phyloP scores from a whole-genome alignment of 805 yeast genomes.

The Zygosaccharomyces gambellarensis region DNA sequence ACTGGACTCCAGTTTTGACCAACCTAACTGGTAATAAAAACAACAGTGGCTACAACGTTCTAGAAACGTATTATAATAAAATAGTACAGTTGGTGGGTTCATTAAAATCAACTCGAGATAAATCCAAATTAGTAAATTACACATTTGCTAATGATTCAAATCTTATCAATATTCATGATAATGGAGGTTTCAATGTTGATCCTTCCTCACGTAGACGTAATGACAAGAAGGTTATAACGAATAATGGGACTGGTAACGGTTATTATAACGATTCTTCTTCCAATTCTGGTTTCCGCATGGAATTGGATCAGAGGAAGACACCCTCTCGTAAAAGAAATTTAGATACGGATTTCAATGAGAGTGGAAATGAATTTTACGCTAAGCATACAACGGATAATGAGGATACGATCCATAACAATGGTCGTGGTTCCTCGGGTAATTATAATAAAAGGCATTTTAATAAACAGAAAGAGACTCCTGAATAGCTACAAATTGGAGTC shows the following conservation, averaged over 20 bases:
- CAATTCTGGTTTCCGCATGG: slow-evolving; percentile 4
- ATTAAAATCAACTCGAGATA: slow-evolving; percentile 27
- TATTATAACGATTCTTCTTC: slow-evolving; percentile 1
- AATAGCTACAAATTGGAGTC: not conserved
- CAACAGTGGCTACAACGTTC: slow-evolving; percentile 36
- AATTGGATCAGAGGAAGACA: not conserved
- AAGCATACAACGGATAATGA: not conserved
- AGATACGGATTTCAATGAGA: slow-evolving; percentile 3
- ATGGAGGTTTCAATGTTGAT: not conserved
- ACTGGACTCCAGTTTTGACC: slow-evolving; percentile 2
- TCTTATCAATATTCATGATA: not conserved
- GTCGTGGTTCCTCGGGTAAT: slow-evolving; percentile 2
- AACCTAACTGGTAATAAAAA: slow-evolving; percentile 1
- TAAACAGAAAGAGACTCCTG: slow-evolving; percentile 1
- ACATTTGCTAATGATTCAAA: slow-evolving; percentile 9
- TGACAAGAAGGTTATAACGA: not conserved
- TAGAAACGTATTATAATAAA: slow-evolving; percentile 45
- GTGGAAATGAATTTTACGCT: not conserved
- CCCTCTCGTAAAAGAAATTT: slow-evolving; percentile 12
- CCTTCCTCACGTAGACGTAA: not conserved
- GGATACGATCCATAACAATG: not conserved
- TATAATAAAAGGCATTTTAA: slow-evolving; percentile 4
- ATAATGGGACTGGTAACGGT: not conserved
- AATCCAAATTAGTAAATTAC: slow-evolving; percentile 24
- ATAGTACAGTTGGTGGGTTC: slow-evolving; percentile 49